Percentiles rank a stretch among this genome's conserved stretches.
Conservation (phyloP, 2,329 filamentous ascomycete genomes). For the Pseudogymnoascus sp. region DNA sequence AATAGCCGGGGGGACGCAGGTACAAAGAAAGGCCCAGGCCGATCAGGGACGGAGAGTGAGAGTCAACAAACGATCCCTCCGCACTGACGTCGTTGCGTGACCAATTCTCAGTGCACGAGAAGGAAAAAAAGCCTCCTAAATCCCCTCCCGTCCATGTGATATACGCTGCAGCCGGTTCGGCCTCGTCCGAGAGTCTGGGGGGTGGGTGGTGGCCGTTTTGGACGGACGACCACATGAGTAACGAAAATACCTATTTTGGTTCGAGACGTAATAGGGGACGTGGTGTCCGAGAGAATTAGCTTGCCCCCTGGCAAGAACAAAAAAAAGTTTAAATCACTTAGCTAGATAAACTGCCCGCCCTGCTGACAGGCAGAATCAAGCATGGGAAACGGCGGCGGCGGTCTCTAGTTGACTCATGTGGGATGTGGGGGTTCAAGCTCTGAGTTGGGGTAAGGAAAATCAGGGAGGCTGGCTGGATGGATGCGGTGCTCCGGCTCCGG, state of each 20-base stretch:
- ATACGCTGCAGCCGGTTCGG: neutral
- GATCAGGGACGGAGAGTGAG: neutral
- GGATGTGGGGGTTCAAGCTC: neutral
- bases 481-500: neutral
- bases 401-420: neutral
- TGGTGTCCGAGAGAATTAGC: neutral
- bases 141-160: neutral
- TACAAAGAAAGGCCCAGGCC: neutral
- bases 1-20: neutral
- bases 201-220: neutral
- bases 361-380: slow-evolving; percentile 3
- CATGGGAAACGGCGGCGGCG: neutral
- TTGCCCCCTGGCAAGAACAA: neutral
- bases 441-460: neutral
- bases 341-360: neutral
- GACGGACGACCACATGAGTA: neutral
- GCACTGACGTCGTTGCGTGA: neutral
- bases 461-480: neutral
- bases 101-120: too few species aligned
- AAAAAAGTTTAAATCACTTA: slow-evolving; percentile 1
- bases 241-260: neutral
- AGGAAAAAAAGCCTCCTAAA: neutral
- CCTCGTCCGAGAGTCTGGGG: neutral
- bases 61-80: neutral
- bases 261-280: neutral